A percentile compares a stretch with the other conserved stretches of the same genome.
These are phyloP conservation scores for Kodamaea jinghongensis DNA, from an alignment of 805 yeast genomes.

Conservation along the genomic window DNA sequence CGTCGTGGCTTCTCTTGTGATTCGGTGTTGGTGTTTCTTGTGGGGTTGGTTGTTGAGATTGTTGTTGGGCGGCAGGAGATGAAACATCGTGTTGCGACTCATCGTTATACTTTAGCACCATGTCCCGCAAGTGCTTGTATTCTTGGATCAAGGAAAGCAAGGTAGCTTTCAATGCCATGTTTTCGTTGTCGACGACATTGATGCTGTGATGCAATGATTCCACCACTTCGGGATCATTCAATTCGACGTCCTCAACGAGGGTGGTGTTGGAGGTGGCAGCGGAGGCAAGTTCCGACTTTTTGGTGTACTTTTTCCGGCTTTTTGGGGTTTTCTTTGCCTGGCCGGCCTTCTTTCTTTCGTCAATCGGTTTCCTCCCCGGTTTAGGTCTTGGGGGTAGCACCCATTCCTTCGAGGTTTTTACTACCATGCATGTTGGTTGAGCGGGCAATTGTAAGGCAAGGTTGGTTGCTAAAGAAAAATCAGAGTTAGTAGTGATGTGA, in stretches of 20 bases:
- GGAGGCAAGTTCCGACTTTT: neutral
- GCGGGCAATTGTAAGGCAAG: too few relatives aligned
- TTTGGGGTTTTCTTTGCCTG: constrained; percentile 8
- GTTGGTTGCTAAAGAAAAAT: too few relatives aligned
- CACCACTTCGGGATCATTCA: neutral
- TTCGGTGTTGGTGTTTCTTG: constrained; percentile 5
- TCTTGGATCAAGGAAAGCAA: constrained; percentile 39
- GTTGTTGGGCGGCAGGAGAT: too few relatives aligned
- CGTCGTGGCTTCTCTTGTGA: constrained; percentile 20
- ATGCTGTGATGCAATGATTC: constrained; percentile 11
- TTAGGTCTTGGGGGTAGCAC: constrained; percentile 83
- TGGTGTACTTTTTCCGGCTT: constrained; percentile 7
- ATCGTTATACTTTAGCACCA: constrained; percentile 22
- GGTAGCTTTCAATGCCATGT: constrained; percentile 32
- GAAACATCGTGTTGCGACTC: neutral
- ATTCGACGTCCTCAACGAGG: constrained; percentile 1
- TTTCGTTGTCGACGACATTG: constrained; percentile 29
- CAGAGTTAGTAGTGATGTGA: too few relatives aligned
- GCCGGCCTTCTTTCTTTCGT: constrained; percentile 7
- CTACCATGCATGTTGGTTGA: constrained; percentile 8
- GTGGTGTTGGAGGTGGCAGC: neutral
- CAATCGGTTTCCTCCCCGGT: constrained; percentile 56
- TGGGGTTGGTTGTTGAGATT: constrained; percentile 2
- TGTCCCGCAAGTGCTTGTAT: constrained; percentile 34
- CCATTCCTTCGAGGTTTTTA: constrained; percentile 73